phyloP scores from a whole-genome alignment of 2,329 filamentous ascomycete genomes.

The Colletotrichum filicis region DNA sequence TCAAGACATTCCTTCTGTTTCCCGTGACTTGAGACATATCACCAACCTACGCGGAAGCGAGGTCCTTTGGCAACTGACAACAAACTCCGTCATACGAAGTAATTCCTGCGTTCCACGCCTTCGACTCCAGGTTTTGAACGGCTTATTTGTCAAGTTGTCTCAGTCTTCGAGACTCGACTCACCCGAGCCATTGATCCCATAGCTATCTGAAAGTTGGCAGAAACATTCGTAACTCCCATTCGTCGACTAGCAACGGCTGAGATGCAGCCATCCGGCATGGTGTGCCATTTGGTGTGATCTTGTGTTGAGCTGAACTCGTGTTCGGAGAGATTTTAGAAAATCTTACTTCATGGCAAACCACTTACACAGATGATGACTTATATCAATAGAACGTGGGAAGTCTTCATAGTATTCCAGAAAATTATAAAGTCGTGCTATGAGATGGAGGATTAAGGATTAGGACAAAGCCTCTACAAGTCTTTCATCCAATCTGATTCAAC shows the following conservation, averaged over 20 bases:
- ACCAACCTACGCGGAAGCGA: neutral
- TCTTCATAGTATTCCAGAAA: neutral
- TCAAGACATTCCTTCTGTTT: neutral
- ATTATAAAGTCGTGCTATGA: neutral
- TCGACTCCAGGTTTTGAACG: neutral
- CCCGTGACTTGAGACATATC: neutral
- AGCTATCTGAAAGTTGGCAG: neutral
- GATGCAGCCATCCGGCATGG: slow-evolving; percentile 10
- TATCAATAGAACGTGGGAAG: rapidly evolving
- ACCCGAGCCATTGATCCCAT: neutral
- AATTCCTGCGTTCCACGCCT: no score
- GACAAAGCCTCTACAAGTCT: neutral
- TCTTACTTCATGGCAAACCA: neutral
- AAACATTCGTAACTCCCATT: neutral
- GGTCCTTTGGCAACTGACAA: neutral
- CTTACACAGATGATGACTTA: neutral
- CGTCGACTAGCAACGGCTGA: neutral
- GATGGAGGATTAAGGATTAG: no score
- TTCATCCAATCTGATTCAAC: neutral
- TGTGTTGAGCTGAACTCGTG: slow-evolving; percentile 23
- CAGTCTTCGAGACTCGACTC: neutral
- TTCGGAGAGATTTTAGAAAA: slow-evolving; percentile 37
- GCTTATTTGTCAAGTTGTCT: neutral
- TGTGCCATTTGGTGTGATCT: neutral
- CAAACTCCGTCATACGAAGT: neutral